Conservation (phyloP, 495 filamentous ascomycete genomes). For the Penicillium tannophilum region DNA sequence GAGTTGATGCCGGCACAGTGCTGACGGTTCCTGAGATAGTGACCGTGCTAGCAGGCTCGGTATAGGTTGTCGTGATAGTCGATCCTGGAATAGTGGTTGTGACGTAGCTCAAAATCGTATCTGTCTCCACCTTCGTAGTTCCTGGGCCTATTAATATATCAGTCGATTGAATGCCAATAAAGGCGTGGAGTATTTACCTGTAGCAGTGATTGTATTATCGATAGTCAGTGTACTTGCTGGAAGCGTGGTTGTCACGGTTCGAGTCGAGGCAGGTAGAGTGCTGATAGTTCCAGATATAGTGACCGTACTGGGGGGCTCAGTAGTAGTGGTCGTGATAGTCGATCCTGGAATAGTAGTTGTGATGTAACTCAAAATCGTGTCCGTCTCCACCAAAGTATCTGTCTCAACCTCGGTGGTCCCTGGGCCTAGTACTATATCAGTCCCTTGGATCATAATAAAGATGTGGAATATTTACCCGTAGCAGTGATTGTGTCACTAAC, state of each 20-base stretch:
- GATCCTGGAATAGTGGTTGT: conserved; percentile 2
- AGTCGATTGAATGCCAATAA: not conserved
- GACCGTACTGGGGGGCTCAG: conserved; percentile 2
- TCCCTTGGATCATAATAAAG: not conserved
- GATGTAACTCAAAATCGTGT: not conserved
- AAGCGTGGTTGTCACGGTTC: not conserved
- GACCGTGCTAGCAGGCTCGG: conserved; percentile 5
- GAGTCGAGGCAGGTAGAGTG: conserved; percentile 2
- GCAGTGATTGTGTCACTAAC: conserved; percentile 2
- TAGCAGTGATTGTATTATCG: not conserved
- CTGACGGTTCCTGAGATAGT: conserved; percentile 5
- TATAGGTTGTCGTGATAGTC: conserved; percentile 2
- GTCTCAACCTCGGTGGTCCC: not conserved
- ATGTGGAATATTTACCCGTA: not conserved
- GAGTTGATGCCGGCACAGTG: conserved; percentile 3
- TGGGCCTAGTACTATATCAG: not conserved
- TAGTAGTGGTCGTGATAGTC: conserved; percentile 1
- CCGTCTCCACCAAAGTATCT: not conserved
- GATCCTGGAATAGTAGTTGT: conserved; percentile 4
- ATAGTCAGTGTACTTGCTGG: not conserved
- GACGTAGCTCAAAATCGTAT: not conserved
- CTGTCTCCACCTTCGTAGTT: not conserved
- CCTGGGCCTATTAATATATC: not conserved
- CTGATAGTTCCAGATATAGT: conserved; percentile 6
- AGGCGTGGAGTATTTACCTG: not conserved